These are phyloP conservation scores for Candida fluviatilis DNA, from an alignment of 805 yeast genomes.

Conservation along the genomic window DNA sequence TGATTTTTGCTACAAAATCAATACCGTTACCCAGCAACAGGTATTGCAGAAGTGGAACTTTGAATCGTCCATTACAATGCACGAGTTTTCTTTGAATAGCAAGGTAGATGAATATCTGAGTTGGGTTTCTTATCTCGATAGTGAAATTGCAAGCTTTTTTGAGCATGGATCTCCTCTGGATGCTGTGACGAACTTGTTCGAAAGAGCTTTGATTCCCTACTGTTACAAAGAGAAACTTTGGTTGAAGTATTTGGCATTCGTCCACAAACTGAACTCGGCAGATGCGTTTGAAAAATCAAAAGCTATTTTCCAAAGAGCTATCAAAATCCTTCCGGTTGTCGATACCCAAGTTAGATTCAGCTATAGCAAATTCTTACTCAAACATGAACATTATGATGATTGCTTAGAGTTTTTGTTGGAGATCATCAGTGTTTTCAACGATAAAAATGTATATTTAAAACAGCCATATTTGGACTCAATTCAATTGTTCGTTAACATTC, in stretches of 20 bases:
- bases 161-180: slow-evolving; percentile 8
- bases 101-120: slow-evolving; percentile 34
- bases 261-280: slow-evolving; percentile 23
- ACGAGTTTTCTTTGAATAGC: slow-evolving; percentile 47
- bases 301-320: slow-evolving; percentile 49
- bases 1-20: slow-evolving; percentile 39
- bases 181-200: slow-evolving; percentile 51
- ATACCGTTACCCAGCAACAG: slow-evolving; percentile 43
- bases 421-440: slow-evolving; percentile 17
- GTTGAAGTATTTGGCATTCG: slow-evolving; percentile 61
- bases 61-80: slow-evolving; percentile 62
- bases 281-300: slow-evolving; percentile 27
- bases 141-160: slow-evolving; percentile 36
- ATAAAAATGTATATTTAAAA: slow-evolving; percentile 4
- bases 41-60: slow-evolving; percentile 65
- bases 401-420: slow-evolving; percentile 24
- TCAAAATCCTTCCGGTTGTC: slow-evolving; percentile 33
- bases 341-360: slow-evolving; percentile 19
- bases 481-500: slow-evolving; percentile 5
- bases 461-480: slow-evolving; percentile 3
- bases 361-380: slow-evolving; percentile 21
- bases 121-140: slow-evolving; percentile 65
- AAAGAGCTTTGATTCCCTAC: slow-evolving; percentile 68
- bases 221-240: slow-evolving; percentile 60
- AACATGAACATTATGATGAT: slow-evolving; percentile 13